Conservation (phyloP, 148 eudicot species). For the Chenopodium album region DNA sequence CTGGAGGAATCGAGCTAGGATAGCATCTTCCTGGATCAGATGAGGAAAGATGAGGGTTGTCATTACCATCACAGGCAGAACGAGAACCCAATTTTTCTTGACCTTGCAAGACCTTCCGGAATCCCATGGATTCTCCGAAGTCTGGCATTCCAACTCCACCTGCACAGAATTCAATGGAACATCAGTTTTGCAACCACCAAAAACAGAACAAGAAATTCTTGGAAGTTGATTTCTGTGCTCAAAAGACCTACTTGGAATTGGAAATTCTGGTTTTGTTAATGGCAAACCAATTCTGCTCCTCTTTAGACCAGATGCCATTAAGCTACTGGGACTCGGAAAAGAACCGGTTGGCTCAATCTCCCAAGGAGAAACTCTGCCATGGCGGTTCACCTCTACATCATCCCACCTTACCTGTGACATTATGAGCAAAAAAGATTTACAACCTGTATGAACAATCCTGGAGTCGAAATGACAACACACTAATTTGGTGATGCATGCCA, state of each 20-base stretch:
- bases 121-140: constrained; percentile 78
- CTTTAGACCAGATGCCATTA: constrained; percentile 59
- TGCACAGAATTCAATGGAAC: constrained; percentile 18
- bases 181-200: background rate
- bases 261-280: constrained; percentile 55
- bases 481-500: background rate
- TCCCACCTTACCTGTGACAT: constrained; percentile 93
- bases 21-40: constrained; percentile 45
- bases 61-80: constrained; percentile 41
- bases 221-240: background rate
- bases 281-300: constrained; percentile 73
- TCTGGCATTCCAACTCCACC: constrained; percentile 74
- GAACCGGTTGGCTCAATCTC: constrained; percentile 82
- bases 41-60: constrained; percentile 40
- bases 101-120: constrained; percentile 99
- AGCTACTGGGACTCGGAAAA: constrained; percentile 50
- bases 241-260: constrained; percentile 51
- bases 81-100: constrained; percentile 85
- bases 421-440: background rate
- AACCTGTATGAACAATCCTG: background rate
- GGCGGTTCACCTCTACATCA: constrained; percentile 62
- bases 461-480: background rate
- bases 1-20: constrained; percentile 34
- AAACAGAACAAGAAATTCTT: background rate
- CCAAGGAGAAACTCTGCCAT: constrained; percentile 96